These are phyloP conservation scores for Holtermannia corniformis DNA, from an alignment of 768 basidiomycete genomes.

Conservation along the genomic window DNA sequence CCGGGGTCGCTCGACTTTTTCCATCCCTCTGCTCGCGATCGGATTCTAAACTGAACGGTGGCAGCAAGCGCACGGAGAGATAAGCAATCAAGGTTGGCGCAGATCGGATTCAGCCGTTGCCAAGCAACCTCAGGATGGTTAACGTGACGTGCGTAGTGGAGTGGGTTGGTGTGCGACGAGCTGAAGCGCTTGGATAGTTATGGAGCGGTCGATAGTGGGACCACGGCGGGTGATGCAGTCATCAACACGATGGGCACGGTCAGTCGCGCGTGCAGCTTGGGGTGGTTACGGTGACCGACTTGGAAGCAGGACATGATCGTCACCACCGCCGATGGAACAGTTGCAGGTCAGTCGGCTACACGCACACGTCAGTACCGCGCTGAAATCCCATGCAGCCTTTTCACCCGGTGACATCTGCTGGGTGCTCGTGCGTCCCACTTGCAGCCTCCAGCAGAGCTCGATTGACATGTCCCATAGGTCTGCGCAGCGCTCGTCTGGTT, in stretches of 20 bases:
- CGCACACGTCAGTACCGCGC: no score
- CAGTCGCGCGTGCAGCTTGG: no score
- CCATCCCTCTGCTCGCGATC: no score
- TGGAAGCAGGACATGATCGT: slow-evolving; percentile 15
- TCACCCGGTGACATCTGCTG: not conserved
- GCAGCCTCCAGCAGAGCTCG: slow-evolving; percentile 40
- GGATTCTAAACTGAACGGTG: no score
- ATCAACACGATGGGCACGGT: slow-evolving; percentile 11
- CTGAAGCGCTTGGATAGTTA: not conserved
- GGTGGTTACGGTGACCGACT: no score
- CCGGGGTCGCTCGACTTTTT: no score
- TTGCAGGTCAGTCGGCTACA: slow-evolving; percentile 10
- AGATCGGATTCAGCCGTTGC: not conserved
- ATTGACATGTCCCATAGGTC: slow-evolving; percentile 63
- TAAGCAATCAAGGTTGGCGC: not conserved
- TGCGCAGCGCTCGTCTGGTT: slow-evolving; percentile 74
- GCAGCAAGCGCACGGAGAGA: no score
- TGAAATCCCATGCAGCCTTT: not conserved
- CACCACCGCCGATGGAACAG: slow-evolving; percentile 3
- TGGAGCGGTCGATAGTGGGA: slow-evolving; percentile 2
- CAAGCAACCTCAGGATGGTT: slow-evolving; percentile 7
- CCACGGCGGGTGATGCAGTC: slow-evolving; percentile 1
- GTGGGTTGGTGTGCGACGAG: not conserved
- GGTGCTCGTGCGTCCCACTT: not conserved
- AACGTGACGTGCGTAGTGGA: slow-evolving; percentile 9